Base-by-base conservation (phyloP, 2,329 filamentous ascomycete genomes). In the Colletotrichum filicis region DNA sequence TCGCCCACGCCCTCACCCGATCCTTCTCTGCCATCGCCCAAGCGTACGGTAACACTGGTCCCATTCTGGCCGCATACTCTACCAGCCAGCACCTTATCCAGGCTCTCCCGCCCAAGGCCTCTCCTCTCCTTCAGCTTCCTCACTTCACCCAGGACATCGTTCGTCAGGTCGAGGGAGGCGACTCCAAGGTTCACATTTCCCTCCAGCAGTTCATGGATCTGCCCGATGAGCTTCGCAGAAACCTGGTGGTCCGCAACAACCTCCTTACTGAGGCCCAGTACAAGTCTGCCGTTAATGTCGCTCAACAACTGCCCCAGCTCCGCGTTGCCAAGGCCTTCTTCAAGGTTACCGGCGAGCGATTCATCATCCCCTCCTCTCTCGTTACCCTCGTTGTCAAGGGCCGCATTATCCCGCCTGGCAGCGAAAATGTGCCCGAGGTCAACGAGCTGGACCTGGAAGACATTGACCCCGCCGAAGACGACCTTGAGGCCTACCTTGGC, bases 371-470 rank as follows among this genome's bases (percentile, higher is more conserved):
- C 7, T 94, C 93, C 71, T 97, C 95, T 69, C 89, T 99, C 49
- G 96, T 98, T 26, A 96, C 95, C 74, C 92, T 99, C 35, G 95
- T 99, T 64, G 91, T 99, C 81, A 99, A 99, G 87, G 95, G 94
- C 37, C 95, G 97, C 68, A 93, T 98, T 80, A 92, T 98, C 60
- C 97, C 97, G 6, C 95, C 97, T 4, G 96, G 95, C 58, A 92
- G 91, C 76, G 89, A 90, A 28, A 87, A 93, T 66, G 87, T 98
- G 7, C 95, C 97, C 5, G 86, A 89, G 55, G 87, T 98, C 74
- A 89, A 95, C 76, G 91, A 94, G 73, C 84, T 91, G 56, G 96
- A 98, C 76, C 91, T 99, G 11, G 92, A 97, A 79, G 97, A 99
- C 79, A 87, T 96, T 66, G 97, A 99, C 80, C 94, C 96, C 7